A percentile compares a stretch with the other conserved stretches of the same genome.
Evolutionary conservation across 2,329 filamentous ascomycete species (phyloP).

Genomic region (Diaporthe australafricana): DNA sequence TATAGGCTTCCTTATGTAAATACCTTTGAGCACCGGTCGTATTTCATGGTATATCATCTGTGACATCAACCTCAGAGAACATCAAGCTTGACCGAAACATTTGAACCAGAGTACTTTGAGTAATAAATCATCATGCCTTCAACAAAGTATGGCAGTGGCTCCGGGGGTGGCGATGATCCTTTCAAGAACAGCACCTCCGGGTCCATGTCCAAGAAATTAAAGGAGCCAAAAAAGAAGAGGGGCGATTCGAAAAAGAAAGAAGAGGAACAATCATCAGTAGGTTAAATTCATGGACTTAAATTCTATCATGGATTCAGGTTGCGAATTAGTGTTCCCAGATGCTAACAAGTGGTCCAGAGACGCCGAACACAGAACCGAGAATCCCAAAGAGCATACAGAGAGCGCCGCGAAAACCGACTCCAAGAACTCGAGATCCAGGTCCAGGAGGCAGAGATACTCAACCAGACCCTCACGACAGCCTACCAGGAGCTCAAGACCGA

Average conservation of each 20-base stretch:
- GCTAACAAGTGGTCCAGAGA: constrained; percentile 2
- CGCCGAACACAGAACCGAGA: constrained; percentile 32
- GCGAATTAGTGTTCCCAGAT: not conserved
- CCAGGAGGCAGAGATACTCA: constrained; percentile 34
- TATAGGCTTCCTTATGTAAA: not conserved
- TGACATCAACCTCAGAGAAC: not conserved
- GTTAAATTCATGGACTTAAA: not conserved
- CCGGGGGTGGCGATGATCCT: constrained; percentile 30
- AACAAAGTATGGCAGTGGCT: constrained; percentile 31
- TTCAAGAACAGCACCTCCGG: constrained; percentile 35
- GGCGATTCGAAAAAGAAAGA: constrained; percentile 34
- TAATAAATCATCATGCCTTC: constrained; percentile 23
- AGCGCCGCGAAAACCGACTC: constrained; percentile 34
- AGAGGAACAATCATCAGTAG: constrained; percentile 32
- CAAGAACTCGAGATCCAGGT: constrained; percentile 34
- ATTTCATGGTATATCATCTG: constrained; percentile 5
- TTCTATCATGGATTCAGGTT: too few species aligned
- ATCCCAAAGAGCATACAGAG: constrained; percentile 35
- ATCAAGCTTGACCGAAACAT: too few species aligned
- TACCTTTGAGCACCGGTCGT: not conserved
- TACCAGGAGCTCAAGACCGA: constrained; percentile 34
- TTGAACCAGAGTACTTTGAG: not conserved
- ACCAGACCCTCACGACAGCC: constrained; percentile 37
- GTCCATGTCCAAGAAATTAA: constrained; percentile 37
- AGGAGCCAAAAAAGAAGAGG: constrained; percentile 36